phyloP scores from a whole-genome alignment of 176 grass and related monocot genomes.

The Zizania latifolia region DNA sequence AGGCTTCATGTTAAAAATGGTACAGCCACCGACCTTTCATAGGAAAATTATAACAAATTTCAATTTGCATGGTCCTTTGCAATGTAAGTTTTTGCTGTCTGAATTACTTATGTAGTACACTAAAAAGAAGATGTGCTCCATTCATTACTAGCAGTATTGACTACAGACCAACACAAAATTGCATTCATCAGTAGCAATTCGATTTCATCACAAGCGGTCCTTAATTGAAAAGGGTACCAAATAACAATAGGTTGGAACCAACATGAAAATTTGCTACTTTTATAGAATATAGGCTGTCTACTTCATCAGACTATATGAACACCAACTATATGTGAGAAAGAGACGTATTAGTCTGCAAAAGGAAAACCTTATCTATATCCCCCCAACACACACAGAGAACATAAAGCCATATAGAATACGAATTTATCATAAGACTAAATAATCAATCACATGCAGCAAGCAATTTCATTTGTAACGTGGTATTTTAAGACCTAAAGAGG shows the following conservation, averaged over 20 bases:
- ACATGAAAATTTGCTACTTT: neutral
- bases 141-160: conserved; percentile 2
- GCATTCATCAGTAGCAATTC: neutral
- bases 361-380: conserved; percentile 1
- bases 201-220: neutral
- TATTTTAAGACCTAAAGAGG: neutral
- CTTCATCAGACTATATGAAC: neutral
- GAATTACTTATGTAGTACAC: conserved; percentile 16
- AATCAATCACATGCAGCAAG: neutral
- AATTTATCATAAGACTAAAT: neutral
- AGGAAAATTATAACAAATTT: neutral
- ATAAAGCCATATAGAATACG: neutral
- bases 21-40: neutral
- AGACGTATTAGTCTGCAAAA: conserved; percentile 14
- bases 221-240: neutral
- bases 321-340: neutral
- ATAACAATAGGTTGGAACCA: neutral
- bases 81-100: neutral
- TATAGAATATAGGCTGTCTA: neutral
- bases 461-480: neutral
- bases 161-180: neutral
- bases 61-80: neutral
- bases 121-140: neutral
- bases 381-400: neutral
- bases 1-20: neutral